Percentiles rank a stretch among this genome's conserved stretches.
Evolutionary conservation across 192 early-diverging fungal genomes (phyloP).

Genomic region (Linnemannia zychae): DNA sequence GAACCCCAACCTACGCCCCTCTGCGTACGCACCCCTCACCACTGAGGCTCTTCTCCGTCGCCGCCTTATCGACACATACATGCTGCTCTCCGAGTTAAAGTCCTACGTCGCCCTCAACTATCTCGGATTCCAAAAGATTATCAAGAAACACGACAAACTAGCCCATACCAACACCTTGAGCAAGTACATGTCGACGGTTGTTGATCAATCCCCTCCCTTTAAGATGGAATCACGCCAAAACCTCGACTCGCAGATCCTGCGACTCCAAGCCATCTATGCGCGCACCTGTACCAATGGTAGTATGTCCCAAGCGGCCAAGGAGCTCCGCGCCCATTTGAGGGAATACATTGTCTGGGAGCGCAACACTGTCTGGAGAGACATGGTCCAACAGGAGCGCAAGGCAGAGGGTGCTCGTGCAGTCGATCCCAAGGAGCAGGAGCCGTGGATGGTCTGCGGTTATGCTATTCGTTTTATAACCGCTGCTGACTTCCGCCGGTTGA

Average conservation of each 20-base stretch:
- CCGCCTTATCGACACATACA: constrained; percentile 54
- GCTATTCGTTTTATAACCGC: constrained; percentile 16
- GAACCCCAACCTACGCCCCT: constrained; percentile 49
- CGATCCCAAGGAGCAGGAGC: constrained; percentile 40
- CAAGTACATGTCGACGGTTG: constrained; percentile 61
- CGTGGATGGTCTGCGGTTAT: constrained; percentile 41
- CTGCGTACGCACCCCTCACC: constrained; percentile 47
- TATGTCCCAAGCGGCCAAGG: constrained; percentile 63
- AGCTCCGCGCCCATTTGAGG: constrained; percentile 72
- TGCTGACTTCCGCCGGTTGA: constrained; percentile 20
- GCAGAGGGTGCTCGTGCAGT: constrained; percentile 57
- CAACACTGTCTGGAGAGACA: constrained; percentile 85
- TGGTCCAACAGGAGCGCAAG: constrained; percentile 77
- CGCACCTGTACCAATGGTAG: constrained; percentile 70
- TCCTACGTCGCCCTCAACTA: constrained; percentile 89
- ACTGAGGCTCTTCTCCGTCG: constrained; percentile 49
- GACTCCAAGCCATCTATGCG: constrained; percentile 73
- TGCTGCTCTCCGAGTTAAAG: constrained; percentile 83
- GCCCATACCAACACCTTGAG: constrained; percentile 63
- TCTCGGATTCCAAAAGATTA: constrained; percentile 90
- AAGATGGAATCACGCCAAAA: constrained; percentile 63
- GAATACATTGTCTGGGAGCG: constrained; percentile 81
- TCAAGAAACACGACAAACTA: constrained; percentile 97
- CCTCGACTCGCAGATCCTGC: constrained; percentile 64
- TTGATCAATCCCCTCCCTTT: constrained; percentile 71